Evolutionary conservation across 345 rosid genomes (phyloP).

Genomic region (Citrus glauca): DNA sequence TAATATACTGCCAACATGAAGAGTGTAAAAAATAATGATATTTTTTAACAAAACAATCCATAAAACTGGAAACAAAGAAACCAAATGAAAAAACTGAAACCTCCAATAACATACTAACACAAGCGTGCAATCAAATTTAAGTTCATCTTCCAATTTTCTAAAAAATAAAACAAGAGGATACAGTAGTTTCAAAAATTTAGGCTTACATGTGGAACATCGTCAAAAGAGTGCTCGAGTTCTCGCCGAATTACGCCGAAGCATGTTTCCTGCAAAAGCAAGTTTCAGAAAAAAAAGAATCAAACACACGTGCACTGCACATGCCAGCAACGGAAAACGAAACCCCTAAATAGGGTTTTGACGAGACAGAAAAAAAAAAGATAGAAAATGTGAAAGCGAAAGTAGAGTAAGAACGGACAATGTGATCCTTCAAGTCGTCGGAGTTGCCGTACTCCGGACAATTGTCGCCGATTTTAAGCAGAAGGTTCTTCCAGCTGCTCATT

Average conservation of each 20-base stretch:
- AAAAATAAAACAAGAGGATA: neutral
- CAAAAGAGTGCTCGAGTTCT: conserved; percentile 72
- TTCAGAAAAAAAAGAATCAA: neutral
- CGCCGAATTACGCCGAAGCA: conserved; percentile 74
- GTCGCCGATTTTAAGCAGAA: conserved; percentile 90
- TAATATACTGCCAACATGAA: conserved; percentile 57
- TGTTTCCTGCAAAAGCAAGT: conserved; percentile 55
- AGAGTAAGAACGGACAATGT: conserved; percentile 48
- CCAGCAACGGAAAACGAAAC: neutral
- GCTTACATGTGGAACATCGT: conserved; percentile 54
- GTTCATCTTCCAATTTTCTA: neutral
- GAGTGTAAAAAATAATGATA: conserved; percentile 1
- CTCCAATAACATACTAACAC: neutral
- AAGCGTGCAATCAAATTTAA: too few relatives aligned
- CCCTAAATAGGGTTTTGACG: conserved; percentile 19
- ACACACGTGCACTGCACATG: neutral
- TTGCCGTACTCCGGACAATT: conserved; percentile 73
- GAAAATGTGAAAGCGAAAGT: conserved; percentile 10
- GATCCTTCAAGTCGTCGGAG: conserved; percentile 75
- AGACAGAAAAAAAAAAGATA: neutral
- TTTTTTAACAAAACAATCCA: too few relatives aligned
- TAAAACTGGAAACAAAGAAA: too few relatives aligned
- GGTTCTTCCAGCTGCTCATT: conserved; percentile 81
- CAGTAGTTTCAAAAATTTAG: neutral
- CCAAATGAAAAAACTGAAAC: too few relatives aligned